Percentiles rank a stretch among this genome's conserved stretches.
Evolutionary conservation across 176 grass and related monocot genomes (phyloP).

Genomic region (Typha latifolia): DNA sequence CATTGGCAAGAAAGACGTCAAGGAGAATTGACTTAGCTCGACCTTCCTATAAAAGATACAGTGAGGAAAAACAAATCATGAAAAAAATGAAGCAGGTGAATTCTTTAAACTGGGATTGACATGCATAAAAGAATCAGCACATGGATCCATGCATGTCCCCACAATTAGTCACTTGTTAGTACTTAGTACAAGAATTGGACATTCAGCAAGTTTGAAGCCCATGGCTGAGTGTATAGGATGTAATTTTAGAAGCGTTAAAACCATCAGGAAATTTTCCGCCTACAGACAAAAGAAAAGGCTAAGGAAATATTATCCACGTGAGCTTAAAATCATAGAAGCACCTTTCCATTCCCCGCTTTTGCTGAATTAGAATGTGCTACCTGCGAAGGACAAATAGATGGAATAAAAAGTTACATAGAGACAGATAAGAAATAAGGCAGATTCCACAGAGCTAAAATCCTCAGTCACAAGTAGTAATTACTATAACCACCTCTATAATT

Average conservation of each 20-base stretch:
- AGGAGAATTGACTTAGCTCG: slow-evolving; percentile 56
- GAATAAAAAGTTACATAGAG: background rate
- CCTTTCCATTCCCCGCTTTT: slow-evolving; percentile 54
- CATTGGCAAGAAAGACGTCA: slow-evolving; percentile 92
- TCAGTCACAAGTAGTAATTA: too few species aligned
- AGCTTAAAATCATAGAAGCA: slow-evolving; percentile 12
- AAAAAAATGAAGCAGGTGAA: background rate
- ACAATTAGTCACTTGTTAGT: background rate
- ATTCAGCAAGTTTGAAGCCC: too few species aligned
- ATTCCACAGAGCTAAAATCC: background rate
- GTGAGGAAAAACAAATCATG: background rate
- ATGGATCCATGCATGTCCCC: background rate
- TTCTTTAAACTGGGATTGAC: background rate
- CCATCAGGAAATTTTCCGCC: too few species aligned
- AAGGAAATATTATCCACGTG: background rate
- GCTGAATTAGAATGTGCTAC: slow-evolving; percentile 35
- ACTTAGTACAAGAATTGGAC: too few species aligned
- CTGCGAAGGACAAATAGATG: slow-evolving; percentile 25
- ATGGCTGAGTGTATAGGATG: too few species aligned
- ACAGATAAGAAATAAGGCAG: background rate
- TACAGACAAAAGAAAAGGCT: too few species aligned
- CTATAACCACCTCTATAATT: too few species aligned
- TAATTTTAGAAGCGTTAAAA: too few species aligned
- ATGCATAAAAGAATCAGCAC: background rate
- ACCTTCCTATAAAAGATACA: slow-evolving; percentile 44